Evolutionary conservation across 2,329 filamentous ascomycete genomes (phyloP), one percentile per base, ranked within the genome.

Genomic region (Paramyrothecium roridum): DNA sequence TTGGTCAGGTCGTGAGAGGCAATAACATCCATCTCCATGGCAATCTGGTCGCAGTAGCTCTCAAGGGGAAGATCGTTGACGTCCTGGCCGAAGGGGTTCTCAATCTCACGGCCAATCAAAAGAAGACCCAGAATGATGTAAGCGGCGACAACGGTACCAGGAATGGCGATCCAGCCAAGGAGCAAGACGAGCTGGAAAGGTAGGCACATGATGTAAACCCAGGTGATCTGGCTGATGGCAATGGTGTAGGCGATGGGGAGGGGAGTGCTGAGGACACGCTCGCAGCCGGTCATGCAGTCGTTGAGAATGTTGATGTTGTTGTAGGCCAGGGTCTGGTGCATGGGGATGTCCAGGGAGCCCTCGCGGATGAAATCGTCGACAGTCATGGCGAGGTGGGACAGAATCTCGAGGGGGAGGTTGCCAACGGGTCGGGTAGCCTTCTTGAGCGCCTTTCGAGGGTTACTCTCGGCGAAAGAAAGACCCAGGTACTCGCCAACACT

Each of bases 231-330:
- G 20, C 87, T 86, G 69, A 95, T 93, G 64, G 90, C 85, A 64
- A 96, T 95, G 61, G 83, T 85, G 76, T 96, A 96, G 49, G 90
- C 91, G 54, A 91, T 82, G 2, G 91, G 91, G 0, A 96, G 81
- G 1, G 91, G 91, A 0, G 91, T 96, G 69, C 88, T 89, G 33
- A 93, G 83, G 20, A 96, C 86, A 59, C 91, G 87, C 66, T 95
- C 90, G 50, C 86, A 86, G 56, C 87, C 86, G 17, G 84, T 83
- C 61, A 91, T 77, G 54, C 87, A 82, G 61, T 96, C 91, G 66
- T 89, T 90, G 53, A 96, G 75, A 4, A 81, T 71, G 50, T 79
- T 76, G 10, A 95, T 67, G 59, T 80, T 78, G 67, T 81, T 85
- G 72, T 86, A 80, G 21, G 82, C 78, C 59, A 83, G 71, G 12